Conservation (phyloP, 2,329 filamentous ascomycete genomes). For the Aspergillus fischeri region DNA sequence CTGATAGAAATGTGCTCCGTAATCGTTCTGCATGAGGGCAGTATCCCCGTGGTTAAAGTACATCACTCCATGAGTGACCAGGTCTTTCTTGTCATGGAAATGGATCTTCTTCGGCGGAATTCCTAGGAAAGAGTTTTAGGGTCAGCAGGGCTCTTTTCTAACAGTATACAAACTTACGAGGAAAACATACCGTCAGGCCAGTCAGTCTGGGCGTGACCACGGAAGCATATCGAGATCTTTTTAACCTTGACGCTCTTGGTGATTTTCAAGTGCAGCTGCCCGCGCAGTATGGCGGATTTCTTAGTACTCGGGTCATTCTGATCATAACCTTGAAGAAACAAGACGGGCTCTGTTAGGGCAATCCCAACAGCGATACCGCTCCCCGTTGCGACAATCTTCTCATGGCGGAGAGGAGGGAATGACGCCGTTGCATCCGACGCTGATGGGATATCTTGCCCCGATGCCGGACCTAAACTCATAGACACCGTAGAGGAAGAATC, state of each 20-base stretch:
- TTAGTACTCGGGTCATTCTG: conserved; percentile 51
- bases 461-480: conserved; percentile 18
- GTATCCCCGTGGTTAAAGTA: conserved; percentile 70
- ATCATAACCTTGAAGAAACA: conserved; percentile 49
- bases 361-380: conserved; percentile 46
- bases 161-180: background rate
- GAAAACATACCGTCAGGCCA: conserved; percentile 74
- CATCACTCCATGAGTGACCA: conserved; percentile 83
- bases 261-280: conserved; percentile 74
- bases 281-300: conserved; percentile 78
- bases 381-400: conserved; percentile 47
- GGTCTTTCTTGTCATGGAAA: conserved; percentile 74
- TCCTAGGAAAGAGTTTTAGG: conserved; percentile 42
- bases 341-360: conserved; percentile 45
- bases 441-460: conserved; percentile 16
- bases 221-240: conserved; percentile 79
- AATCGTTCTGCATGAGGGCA: conserved; percentile 51
- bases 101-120: conserved; percentile 85
- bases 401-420: conserved; percentile 38
- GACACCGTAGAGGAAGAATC: conserved; percentile 27
- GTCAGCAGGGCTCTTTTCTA: conserved; percentile 3
- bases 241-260: conserved; percentile 92
- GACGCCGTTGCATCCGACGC: conserved; percentile 25
- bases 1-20: conserved; percentile 61
- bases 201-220: conserved; percentile 80